Base-by-base conservation (phyloP, 805 yeast genomes). In the Henningerozyma blattae region DNA sequence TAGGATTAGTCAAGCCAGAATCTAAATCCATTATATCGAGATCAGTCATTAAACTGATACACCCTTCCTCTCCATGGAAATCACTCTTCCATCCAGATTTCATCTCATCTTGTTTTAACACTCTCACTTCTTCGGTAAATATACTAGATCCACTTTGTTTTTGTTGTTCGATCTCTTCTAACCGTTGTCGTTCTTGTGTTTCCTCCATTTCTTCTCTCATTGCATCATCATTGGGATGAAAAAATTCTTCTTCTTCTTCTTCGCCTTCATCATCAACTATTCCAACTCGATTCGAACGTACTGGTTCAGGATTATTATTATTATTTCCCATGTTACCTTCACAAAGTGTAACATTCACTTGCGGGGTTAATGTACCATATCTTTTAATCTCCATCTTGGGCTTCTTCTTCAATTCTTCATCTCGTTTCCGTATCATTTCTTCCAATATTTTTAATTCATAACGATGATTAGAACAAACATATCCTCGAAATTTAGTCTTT, bases 41-140 rank as follows among this genome's bases (percentile, higher is more conserved):
- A 29, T 81, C 84, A 0, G 82, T 84, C 20, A 79, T 77, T 30
- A 86, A 54, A 54, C 85, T 95, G 39, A 87, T 77, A 35, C 72
- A 67, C 4, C 98, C 98, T 30, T 67, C 67, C n/a, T 9, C 12
- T 28, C 75, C 79, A 5, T 75, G 58, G 52, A 79, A 87, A 56
- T 91, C 98, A 1, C 91, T 75, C 54, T 91, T 91, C 99, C 99
- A 91, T 3, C 99, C 99, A 20, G 71, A 66, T 50, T 81, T 83
- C 50, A 85, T 58, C 40, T 83, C 94, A 9, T 95, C 95, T 35
- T 75, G 70, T 10, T 78, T 70, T 7, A 91, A 62, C 4, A 82
- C 72, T 20, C 87, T 67, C 6, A 70, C 68, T 48, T 87, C 95
- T 53, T 86, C 93, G 10, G 75, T 55, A 45, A 69, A 79, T 12